Percentiles rank a stretch among this genome's conserved stretches.
phyloP scores from a whole-genome alignment of 371 early-diverging fungal genomes.

The Funneliformis caledonium region DNA sequence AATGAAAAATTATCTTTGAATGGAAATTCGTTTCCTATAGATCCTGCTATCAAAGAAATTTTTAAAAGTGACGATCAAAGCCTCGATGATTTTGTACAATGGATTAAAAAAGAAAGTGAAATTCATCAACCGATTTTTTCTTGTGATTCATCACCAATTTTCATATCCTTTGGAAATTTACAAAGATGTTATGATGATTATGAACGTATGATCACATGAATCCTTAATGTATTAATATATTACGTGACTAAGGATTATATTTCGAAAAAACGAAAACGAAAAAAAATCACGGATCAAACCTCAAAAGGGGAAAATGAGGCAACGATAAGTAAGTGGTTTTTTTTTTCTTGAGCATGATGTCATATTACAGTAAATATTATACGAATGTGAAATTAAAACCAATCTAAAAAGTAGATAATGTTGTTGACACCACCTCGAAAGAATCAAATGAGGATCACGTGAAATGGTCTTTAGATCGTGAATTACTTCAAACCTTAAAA shows the following conservation, averaged over 20 bases:
- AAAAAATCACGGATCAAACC: background rate
- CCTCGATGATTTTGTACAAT: background rate
- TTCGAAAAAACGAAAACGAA: slow-evolving; percentile 6
- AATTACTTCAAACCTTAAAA: background rate
- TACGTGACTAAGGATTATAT: slow-evolving; percentile 16
- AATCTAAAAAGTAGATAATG: background rate
- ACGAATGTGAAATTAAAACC: background rate
- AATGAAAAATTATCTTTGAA: background rate
- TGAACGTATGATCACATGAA: background rate
- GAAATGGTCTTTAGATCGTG: background rate
- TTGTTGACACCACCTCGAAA: background rate
- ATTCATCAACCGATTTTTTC: background rate
- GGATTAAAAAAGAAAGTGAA: background rate
- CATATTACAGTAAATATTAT: background rate
- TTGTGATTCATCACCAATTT: slow-evolving; percentile 6
- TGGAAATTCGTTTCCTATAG: background rate
- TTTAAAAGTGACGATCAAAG: background rate
- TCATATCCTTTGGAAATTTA: background rate
- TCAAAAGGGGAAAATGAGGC: background rate
- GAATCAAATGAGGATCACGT: background rate
- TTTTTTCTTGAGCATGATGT: background rate
- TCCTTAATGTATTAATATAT: slow-evolving; percentile 11
- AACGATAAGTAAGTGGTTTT: background rate
- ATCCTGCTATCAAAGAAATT: background rate
- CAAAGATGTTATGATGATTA: background rate